Conservation (phyloP, 225 moss, liverwort and hornwort species). For the Antitrichia curtipendula region DNA sequence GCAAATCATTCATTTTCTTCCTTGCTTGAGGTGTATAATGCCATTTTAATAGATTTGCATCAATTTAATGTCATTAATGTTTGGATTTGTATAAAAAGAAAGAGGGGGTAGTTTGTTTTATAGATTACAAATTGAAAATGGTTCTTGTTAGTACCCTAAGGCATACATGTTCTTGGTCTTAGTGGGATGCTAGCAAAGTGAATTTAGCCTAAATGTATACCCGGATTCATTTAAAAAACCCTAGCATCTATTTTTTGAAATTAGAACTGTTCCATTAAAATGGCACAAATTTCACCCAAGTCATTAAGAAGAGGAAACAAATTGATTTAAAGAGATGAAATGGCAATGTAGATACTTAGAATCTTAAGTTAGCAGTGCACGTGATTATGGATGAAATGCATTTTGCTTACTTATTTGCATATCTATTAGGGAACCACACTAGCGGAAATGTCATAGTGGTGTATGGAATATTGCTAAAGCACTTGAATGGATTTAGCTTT, state of each 20-base stretch:
- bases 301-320: background rate
- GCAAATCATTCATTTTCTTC: background rate
- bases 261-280: background rate
- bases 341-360: background rate
- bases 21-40: background rate
- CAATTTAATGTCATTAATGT: background rate
- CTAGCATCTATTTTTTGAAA: background rate
- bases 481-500: background rate
- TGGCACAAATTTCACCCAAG: background rate
- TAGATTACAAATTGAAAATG: background rate
- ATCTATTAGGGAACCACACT: background rate
- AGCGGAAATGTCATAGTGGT: background rate
- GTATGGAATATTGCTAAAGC: background rate
- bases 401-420: background rate
- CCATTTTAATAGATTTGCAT: background rate
- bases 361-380: accelerated
- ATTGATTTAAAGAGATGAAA: background rate
- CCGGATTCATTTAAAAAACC: background rate
- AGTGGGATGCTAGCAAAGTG: background rate
- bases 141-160: background rate
- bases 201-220: background rate
- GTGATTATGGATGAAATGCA: background rate
- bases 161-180: background rate
- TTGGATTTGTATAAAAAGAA: background rate
- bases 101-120: background rate